phyloP scores from a whole-genome alignment of 306 rosid genomes.

The Notholithocarpus densiflorus region DNA sequence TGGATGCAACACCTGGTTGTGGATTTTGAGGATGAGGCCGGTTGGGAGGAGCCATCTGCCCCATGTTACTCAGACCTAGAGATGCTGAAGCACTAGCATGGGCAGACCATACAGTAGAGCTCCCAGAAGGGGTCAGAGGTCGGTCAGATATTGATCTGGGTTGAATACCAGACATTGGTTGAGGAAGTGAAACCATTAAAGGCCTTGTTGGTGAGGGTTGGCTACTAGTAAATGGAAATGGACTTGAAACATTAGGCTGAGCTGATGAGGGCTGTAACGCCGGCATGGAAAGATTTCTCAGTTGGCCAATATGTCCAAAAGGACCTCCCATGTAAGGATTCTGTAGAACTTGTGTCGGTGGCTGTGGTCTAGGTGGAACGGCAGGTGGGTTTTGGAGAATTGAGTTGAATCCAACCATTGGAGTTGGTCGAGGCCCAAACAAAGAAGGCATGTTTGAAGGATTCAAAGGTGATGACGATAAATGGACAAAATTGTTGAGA shows the following conservation, averaged over 20 bases:
- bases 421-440: conserved; percentile 54
- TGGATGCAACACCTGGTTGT: conserved; percentile 43
- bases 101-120: conserved; percentile 32
- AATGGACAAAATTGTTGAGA: conserved; percentile 39
- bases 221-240: conserved; percentile 38
- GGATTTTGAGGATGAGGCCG: conserved; percentile 36
- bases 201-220: conserved; percentile 41
- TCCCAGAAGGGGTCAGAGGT: conserved; percentile 32
- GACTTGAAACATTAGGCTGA: conserved; percentile 41
- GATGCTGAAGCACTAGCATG: conserved; percentile 17
- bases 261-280: conserved; percentile 40
- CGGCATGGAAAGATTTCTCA: conserved; percentile 41
- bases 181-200: conserved; percentile 42
- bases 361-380: conserved; percentile 39
- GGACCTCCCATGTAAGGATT: conserved; percentile 40
- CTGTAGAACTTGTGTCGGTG: conserved; percentile 39
- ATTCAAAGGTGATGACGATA: conserved; percentile 39
- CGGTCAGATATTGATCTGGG: conserved; percentile 38
- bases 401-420: conserved; percentile 40
- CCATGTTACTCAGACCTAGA: conserved; percentile 42
- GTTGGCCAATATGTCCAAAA: conserved; percentile 44
- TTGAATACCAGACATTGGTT: conserved; percentile 37
- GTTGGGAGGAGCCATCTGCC: conserved; percentile 40
- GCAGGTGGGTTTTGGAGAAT: conserved; percentile 38
- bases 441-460: conserved; percentile 39